A percentile compares a stretch with the other conserved stretches of the same genome.
These are phyloP conservation scores for Botrytis byssoidea DNA, from an alignment of 2,329 filamentous ascomycete genomes.

Conservation along the genomic window DNA sequence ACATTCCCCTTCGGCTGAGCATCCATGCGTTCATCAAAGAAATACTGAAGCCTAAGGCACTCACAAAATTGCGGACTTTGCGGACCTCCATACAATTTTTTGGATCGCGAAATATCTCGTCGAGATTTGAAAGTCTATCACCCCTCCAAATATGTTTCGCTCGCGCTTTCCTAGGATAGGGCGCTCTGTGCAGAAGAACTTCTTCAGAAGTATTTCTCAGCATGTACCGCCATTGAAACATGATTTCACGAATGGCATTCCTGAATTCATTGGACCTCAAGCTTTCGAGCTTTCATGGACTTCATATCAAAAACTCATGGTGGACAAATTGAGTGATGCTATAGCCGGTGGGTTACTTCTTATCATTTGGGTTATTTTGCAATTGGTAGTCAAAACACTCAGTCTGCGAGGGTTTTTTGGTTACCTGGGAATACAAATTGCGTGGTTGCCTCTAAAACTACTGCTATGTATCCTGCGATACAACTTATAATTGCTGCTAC, in stretches of 20 bases:
- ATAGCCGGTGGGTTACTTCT: constrained; percentile 60
- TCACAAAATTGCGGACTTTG: not conserved
- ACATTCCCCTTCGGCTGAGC: not conserved
- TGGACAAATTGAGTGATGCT: constrained; percentile 73
- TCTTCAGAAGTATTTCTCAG: not conserved
- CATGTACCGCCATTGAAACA: constrained; percentile 45
- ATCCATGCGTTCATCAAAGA: not conserved
- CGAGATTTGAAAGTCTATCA: constrained; percentile 12
- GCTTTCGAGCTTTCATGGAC: constrained; percentile 78
- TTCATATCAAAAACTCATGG: constrained; percentile 72
- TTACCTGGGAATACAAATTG: not conserved
- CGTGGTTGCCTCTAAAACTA: not conserved
- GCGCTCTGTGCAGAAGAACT: constrained; percentile 12
- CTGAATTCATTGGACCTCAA: constrained; percentile 66
- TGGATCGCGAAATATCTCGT: constrained; percentile 19
- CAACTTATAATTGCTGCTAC: not conserved
- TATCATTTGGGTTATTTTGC: not conserved
- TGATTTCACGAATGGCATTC: constrained; percentile 53
- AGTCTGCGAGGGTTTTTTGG: not conserved
- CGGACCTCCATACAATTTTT: constrained; percentile 19
- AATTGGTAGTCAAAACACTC: not conserved
- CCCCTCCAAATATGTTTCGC: constrained; percentile 35
- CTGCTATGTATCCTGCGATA: not conserved
- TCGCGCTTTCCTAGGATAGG: constrained; percentile 36
- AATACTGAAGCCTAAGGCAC: constrained; percentile 1